A percentile compares a stretch with the other conserved stretches of the same genome.
phyloP scores from a whole-genome alignment of 2,329 filamentous ascomycete genomes.

The Fusarium veterinarium region DNA sequence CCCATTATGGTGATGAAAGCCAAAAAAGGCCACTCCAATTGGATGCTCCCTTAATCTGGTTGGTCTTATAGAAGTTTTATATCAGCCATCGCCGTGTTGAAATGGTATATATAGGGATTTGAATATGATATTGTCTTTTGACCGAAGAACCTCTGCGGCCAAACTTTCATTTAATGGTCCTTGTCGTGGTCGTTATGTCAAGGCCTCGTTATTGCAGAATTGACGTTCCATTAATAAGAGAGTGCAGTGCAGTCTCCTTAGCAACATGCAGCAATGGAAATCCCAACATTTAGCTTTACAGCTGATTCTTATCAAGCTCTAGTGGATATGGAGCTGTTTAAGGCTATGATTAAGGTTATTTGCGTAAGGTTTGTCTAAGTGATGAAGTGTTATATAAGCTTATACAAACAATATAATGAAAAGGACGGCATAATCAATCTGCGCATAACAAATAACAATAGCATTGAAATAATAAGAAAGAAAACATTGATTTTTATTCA shows the following conservation, averaged over 20 bases:
- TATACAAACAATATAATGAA: not conserved
- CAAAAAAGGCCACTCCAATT: constrained; percentile 13
- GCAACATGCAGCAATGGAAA: not conserved
- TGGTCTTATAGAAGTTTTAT: not conserved
- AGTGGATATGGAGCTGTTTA: not conserved
- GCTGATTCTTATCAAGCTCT: not conserved
- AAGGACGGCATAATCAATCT: not conserved
- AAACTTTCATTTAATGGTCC: not conserved
- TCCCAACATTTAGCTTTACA: not conserved
- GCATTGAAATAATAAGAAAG: not conserved
- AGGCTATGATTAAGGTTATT: not conserved
- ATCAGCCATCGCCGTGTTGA: not conserved
- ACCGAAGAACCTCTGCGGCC: not conserved
- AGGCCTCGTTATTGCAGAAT: not conserved
- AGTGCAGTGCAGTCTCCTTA: not conserved
- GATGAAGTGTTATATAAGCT: not conserved
- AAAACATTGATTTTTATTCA: not conserved
- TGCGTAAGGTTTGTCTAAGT: not conserved
- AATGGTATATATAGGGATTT: not conserved
- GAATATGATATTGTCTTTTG: not conserved
- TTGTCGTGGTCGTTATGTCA: not conserved
- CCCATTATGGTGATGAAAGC: constrained; percentile 4
- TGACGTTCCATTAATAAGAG: not conserved
- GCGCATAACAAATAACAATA: not conserved
- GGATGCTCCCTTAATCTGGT: not conserved